These are phyloP conservation scores for Cytospora leucostoma DNA, from an alignment of 2,329 filamentous ascomycete genomes.

Conservation along the genomic window DNA sequence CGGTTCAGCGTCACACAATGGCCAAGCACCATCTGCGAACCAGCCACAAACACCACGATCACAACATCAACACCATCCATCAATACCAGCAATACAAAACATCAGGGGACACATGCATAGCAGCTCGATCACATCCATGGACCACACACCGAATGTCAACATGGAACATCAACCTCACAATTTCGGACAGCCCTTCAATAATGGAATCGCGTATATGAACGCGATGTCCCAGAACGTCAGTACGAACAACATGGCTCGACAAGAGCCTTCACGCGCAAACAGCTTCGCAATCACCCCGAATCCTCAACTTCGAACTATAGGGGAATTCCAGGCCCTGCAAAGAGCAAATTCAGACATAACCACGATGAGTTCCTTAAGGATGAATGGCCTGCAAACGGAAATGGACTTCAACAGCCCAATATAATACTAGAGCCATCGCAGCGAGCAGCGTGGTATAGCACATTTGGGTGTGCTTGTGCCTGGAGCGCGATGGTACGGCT, in stretches of 20 bases:
- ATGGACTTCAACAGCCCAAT: slow-evolving; percentile 41
- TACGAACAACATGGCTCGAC: slow-evolving; percentile 35
- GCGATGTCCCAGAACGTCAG: slow-evolving; percentile 29
- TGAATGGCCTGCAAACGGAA: slow-evolving; percentile 39
- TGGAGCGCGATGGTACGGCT: neutral
- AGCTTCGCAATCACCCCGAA: slow-evolving; percentile 42
- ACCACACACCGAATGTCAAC: slow-evolving; percentile 37
- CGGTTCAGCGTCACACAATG: slow-evolving; percentile 30
- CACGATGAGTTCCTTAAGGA: slow-evolving; percentile 38
- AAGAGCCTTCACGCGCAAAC: slow-evolving; percentile 41
- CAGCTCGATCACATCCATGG: slow-evolving; percentile 37
- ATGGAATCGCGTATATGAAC: slow-evolving; percentile 30
- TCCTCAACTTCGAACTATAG: slow-evolving; percentile 46
- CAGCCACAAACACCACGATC: slow-evolving; percentile 33
- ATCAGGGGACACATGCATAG: slow-evolving; percentile 40
- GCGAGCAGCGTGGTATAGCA: neutral
- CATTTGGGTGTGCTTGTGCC: neutral
- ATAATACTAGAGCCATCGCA: neutral
- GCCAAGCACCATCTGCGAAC: slow-evolving; percentile 21
- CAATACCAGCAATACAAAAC: slow-evolving; percentile 38
- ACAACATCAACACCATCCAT: slow-evolving; percentile 38
- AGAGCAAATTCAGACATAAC: slow-evolving; percentile 46
- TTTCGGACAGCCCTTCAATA: slow-evolving; percentile 33
- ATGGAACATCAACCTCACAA: slow-evolving; percentile 37
- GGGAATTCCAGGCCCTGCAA: slow-evolving; percentile 53